Percentiles rank a stretch among this genome's conserved stretches.
Evolutionary conservation across 257 asterid species (phyloP).

Genomic region (Misopates orontium): DNA sequence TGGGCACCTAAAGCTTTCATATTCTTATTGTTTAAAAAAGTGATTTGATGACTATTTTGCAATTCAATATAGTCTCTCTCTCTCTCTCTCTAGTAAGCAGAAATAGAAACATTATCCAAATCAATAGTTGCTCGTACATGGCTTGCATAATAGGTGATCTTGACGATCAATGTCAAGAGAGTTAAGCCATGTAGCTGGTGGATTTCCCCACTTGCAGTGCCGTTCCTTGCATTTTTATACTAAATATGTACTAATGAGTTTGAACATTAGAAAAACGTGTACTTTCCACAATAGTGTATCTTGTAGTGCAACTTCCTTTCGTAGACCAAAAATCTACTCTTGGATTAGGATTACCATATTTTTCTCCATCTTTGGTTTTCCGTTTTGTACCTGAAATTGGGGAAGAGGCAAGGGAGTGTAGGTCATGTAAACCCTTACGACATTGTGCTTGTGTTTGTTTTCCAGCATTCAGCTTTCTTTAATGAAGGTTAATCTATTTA

Average conservation of each 20-base stretch:
- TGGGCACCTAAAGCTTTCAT: constrained; percentile 16
- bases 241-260: too few relatives aligned
- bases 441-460: not conserved
- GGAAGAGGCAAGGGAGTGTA: not conserved
- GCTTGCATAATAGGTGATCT: constrained; percentile 7
- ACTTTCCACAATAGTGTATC: not conserved
- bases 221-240: too few relatives aligned
- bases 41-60: constrained; percentile 15
- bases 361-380: not conserved
- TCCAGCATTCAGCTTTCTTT: not conserved
- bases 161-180: not conserved
- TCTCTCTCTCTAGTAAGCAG: constrained; percentile 2
- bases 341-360: not conserved
- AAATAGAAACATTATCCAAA: constrained; percentile 4
- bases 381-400: not conserved
- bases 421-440: not conserved
- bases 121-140: constrained; percentile 6
- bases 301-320: constrained; percentile 2
- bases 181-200: not conserved
- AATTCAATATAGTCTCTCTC: not conserved
- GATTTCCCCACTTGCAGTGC: not conserved
- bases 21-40: constrained; percentile 1
- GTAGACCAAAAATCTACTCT: constrained; percentile 8
- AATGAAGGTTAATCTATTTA: not conserved
- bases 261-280: not conserved